Evolutionary conservation across 306 rosid species (phyloP).

Genomic region (Vigna mungo): DNA sequence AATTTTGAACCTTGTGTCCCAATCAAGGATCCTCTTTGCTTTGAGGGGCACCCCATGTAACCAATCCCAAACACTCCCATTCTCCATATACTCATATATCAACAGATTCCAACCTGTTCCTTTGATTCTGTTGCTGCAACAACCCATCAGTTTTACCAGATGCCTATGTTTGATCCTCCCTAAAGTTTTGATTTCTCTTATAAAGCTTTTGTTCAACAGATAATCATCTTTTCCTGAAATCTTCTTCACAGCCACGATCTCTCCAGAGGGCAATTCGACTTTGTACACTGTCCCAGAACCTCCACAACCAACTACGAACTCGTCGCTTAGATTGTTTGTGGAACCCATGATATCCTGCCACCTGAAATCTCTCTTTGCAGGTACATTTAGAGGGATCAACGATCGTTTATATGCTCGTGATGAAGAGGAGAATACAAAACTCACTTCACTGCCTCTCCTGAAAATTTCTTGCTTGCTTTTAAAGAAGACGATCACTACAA

Average conservation of each 20-base stretch:
- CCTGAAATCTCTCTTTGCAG: constrained; percentile 57
- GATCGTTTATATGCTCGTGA: constrained; percentile 60
- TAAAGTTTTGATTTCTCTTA: constrained; percentile 80
- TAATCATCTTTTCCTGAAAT: constrained; percentile 78
- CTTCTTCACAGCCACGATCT: constrained; percentile 84
- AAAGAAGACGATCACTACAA: constrained; percentile 52
- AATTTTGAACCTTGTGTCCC: constrained; percentile 81
- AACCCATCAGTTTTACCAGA: constrained; percentile 87
- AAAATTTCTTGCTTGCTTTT: constrained; percentile 53
- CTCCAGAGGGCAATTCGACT: constrained; percentile 70
- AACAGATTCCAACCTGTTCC: constrained; percentile 78
- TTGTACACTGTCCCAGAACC: constrained; percentile 89
- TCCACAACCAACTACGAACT: constrained; percentile 83
- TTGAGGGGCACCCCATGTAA: constrained; percentile 61
- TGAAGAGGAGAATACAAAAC: constrained; percentile 65
- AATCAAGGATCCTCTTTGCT: constrained; percentile 64
- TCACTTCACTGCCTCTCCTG: constrained; percentile 56
- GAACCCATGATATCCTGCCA: constrained; percentile 87
- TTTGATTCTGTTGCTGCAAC: constrained; percentile 71
- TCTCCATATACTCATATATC: constrained; percentile 87
- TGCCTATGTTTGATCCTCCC: constrained; percentile 93
- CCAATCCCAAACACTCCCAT: constrained; percentile 97
- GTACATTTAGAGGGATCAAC: constrained; percentile 56
- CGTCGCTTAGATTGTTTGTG: constrained; percentile 75
- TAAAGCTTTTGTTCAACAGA: constrained; percentile 72